Base-by-base conservation (phyloP, 345 rosid genomes). In the Acer negundo region DNA sequence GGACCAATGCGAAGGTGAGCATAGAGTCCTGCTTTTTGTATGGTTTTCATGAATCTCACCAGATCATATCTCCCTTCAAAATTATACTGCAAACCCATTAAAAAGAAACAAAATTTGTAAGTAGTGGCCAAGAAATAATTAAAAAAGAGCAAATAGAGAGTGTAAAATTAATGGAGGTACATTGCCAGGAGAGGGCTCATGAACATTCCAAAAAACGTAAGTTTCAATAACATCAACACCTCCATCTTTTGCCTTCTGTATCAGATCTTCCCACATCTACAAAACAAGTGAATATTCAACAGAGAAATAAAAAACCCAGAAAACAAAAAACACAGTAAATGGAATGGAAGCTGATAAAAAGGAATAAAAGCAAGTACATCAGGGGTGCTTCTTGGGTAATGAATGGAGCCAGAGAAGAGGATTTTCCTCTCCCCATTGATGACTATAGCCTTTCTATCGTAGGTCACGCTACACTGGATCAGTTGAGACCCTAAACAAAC, bases 261-360 rank as follows among this genome's bases (percentile, higher is more conserved):
- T 93, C 83, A 97, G 94, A 91, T 88, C 94, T 84, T 93, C 98
- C 99, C 99, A 97, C 99, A 97, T 97, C 99, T 94, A 77, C 84
- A 66, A 59, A 58, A 20, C 63, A 59, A 59, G 63, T 59, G 26
- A 59, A 59, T 22, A 59, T 22, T 59, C 63, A 59, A 59, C 58
- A 53, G 38, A 64, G 55, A 75, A 72, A 55, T 2, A 63, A 76
- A 13, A 35, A 65, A 62, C 28, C 58, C n/a, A 28, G 9, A 55
- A 12, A 56, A 62, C 6, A 3, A 44, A 46, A 67, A 17, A 42
- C 46, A 42, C 19, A 35, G 69, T 31, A n/a, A 51, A 11, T 63
- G 24, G 71, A 70, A 2, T 4, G 0, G 24, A 28, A 22, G 12
- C 17, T 23, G 46, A 38, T 10, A 12, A 65, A 22, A 40, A 20